Evolutionary conservation across 2,329 filamentous ascomycete genomes (phyloP), one percentile per base, ranked within the genome.

Genomic region (Calycina herbarum): DNA sequence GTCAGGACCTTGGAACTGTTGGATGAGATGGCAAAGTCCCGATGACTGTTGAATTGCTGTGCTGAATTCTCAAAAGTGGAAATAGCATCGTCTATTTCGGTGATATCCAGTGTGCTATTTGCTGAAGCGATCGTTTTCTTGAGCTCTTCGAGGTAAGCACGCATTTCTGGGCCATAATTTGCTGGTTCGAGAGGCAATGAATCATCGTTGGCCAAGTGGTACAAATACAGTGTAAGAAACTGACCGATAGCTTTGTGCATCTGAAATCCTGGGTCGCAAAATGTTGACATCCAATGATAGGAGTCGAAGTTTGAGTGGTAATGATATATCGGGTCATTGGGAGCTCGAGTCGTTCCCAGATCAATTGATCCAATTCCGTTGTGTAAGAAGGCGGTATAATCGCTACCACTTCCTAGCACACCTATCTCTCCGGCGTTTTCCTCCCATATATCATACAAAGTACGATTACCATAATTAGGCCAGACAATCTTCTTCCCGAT

Each of bases 301-400:
- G 84, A 90, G 73, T 95, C 92, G 75, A 93, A 95, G 77, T 94
- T 94, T 69, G 85, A 85, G 76, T 94, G 91, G 74, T 94, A 95
- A 69, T 89, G 88, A 74, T 88, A 90, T 6, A 90, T 79, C 0
- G 87, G 84, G 57, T 64, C 65, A 0, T 76, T 74, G 0, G 73
- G 63, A 3, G 78, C 79, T 5, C 74, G 73, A 0, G 73, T 73
- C 0, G 85, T 85, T 2, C 84, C 82, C 17, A 88, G 78, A 66
- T 89, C 86, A 7, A 87, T 68, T 75, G 67, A 66, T 57, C 38
- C 60, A 54, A 80, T 74, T 15, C 78, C 79, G 0, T 76, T 75
- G 65, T 80, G 80, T 69, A 88, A 80, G 74, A 89, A 90, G 0
- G 85, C 80, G 1, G 86, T 88, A 71, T 85, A 90, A 68, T 89